phyloP scores from a whole-genome alignment of 2,329 filamentous ascomycete species.

The Colletotrichum camelliae region DNA sequence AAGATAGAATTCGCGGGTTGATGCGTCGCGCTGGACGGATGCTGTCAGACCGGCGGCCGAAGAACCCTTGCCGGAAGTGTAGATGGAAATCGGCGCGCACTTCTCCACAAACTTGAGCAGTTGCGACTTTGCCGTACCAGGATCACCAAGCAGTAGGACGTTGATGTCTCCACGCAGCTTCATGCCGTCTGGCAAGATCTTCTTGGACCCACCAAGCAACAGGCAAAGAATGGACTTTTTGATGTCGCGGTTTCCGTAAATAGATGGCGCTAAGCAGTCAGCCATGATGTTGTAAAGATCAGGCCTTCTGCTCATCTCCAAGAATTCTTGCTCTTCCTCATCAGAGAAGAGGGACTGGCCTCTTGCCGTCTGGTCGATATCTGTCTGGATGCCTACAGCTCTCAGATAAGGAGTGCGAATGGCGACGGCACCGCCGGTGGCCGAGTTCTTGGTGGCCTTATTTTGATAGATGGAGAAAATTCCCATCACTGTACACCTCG shows the following conservation, averaged over 20 bases:
- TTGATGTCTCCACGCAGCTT: conserved; percentile 98
- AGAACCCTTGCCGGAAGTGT: conserved; percentile 97
- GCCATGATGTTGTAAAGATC: conserved; percentile 93
- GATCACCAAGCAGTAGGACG: conserved; percentile 93
- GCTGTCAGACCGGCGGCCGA: conserved; percentile 97
- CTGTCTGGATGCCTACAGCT: conserved; percentile 89
- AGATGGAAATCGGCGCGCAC: conserved; percentile 94
- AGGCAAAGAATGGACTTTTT: conserved; percentile 97
- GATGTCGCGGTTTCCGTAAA: conserved; percentile 95
- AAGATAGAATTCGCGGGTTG: conserved; percentile 94
- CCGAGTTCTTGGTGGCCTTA: conserved; percentile 81
- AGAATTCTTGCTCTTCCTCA: conserved; percentile 96
- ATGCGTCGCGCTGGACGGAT: conserved; percentile 91
- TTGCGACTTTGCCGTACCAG: conserved; percentile 97
- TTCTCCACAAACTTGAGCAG: conserved; percentile 97
- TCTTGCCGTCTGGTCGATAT: conserved; percentile 88
- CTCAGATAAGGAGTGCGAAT: conserved; percentile 95
- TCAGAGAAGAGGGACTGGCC: conserved; percentile 86
- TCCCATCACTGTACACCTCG: conserved; percentile 92
- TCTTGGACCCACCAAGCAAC: conserved; percentile 93
- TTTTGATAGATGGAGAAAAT: conserved; percentile 98
- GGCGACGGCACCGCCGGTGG: conserved; percentile 80
- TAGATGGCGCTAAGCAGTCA: conserved; percentile 93
- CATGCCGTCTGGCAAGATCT: conserved; percentile 97
- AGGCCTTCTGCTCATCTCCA: conserved; percentile 86